A percentile compares a stretch with the other conserved stretches of the same genome.
These are phyloP conservation scores for Spencermartinsiella ligniputridi DNA, from an alignment of 1,139 yeast species.

Conservation along the genomic window DNA sequence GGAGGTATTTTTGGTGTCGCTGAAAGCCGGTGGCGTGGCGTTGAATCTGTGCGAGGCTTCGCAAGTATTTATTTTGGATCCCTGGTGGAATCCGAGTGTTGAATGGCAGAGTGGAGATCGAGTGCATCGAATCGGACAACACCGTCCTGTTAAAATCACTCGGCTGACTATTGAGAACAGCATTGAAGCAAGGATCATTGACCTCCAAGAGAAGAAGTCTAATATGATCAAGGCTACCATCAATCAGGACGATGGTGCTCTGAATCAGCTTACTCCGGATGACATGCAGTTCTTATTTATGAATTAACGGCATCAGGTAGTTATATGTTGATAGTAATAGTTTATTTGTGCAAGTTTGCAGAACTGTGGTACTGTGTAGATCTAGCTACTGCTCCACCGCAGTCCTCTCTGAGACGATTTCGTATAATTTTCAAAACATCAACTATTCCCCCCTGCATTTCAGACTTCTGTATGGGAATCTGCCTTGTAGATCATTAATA, in stretches of 20 bases:
- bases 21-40: constrained; percentile 99
- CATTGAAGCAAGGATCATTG: constrained; percentile 92
- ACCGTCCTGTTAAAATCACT: constrained; percentile 89
- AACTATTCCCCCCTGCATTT: no score
- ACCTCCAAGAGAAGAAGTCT: constrained; percentile 93
- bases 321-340: no score
- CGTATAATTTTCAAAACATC: no score
- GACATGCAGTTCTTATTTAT: constrained; percentile 91
- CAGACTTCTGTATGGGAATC: no score
- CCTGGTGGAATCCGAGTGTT: constrained; percentile 99
- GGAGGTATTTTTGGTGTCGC: constrained; percentile 87
- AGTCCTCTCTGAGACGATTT: no score
- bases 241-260: constrained; percentile 86
- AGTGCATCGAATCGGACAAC: constrained; percentile 96
- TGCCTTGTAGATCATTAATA: no score
- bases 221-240: constrained; percentile 97
- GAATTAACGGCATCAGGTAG: no score
- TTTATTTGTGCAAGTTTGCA: no score
- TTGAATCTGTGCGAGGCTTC: constrained; percentile 94
- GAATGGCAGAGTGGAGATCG: constrained; percentile 99
- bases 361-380: no score
- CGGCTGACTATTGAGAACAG: constrained; percentile 93
- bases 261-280: constrained; percentile 80
- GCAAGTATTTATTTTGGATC: constrained; percentile 90
- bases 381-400: no score